phyloP scores from a whole-genome alignment of 192 early-diverging fungal genomes.

The Linnemannia elongata region DNA sequence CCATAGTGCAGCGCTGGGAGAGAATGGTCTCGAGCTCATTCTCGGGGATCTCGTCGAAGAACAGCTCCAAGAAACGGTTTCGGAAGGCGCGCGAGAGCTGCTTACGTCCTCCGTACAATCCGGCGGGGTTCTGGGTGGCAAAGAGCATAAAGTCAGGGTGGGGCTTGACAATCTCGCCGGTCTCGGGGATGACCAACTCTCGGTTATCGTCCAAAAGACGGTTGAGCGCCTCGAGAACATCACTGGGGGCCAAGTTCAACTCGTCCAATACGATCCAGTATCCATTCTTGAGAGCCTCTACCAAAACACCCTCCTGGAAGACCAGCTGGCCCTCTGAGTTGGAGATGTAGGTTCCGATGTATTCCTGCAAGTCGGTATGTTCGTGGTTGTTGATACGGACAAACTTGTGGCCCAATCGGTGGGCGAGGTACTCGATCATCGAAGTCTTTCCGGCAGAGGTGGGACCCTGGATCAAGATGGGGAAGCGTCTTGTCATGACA shows the following conservation, averaged over 20 bases:
- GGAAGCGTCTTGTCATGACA: constrained; percentile 90
- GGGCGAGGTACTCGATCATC: constrained; percentile 97
- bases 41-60: constrained; percentile 97
- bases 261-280: constrained; percentile 99
- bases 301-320: constrained; percentile 96
- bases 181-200: constrained; percentile 96
- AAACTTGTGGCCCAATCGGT: constrained; percentile 90
- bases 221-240: constrained; percentile 98
- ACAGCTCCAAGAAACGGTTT: constrained; percentile 96
- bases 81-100: constrained; percentile 96
- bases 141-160: constrained; percentile 98
- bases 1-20: constrained; percentile 83
- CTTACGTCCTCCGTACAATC: constrained; percentile 97
- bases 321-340: constrained; percentile 85
- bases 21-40: constrained; percentile 93
- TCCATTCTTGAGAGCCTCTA: constrained; percentile 93
- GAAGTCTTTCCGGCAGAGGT: constrained; percentile 98
- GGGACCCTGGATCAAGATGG: constrained; percentile 98
- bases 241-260: constrained; percentile 97
- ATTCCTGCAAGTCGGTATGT: constrained; percentile 98
- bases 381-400: constrained; percentile 99
- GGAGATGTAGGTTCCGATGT: constrained; percentile 93
- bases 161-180: constrained; percentile 92
- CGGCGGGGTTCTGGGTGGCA: constrained; percentile 99
- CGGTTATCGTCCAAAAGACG: constrained; percentile 97